Conservation (phyloP, 768 basidiomycete species). For the Tulasnella sp. region DNA sequence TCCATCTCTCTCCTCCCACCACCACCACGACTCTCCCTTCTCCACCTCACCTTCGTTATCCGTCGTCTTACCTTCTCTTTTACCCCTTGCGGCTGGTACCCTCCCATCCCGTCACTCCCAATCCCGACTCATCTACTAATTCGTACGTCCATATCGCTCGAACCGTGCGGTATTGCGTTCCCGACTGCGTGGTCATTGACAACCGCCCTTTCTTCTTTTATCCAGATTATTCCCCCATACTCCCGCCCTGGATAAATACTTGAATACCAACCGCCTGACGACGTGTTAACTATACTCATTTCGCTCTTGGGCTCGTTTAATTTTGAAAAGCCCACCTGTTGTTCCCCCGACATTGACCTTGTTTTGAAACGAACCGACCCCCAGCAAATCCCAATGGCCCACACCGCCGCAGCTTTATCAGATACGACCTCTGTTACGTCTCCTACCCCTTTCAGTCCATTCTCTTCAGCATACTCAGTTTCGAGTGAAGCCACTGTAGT, state of each 20-base stretch:
- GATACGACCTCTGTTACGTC: constrained; percentile 32
- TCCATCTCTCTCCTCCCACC: constrained; percentile 10
- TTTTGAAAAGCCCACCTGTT: background rate
- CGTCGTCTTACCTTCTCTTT: constrained; percentile 28
- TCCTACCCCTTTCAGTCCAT: constrained; percentile 37
- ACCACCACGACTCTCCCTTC: constrained; percentile 7
- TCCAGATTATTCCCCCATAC: background rate
- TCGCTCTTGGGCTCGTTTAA: background rate
- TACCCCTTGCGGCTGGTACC: constrained; percentile 21
- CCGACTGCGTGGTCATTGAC: constrained; percentile 14
- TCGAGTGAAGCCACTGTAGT: constrained; percentile 35
- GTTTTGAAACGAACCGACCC: background rate
- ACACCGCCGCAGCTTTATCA: constrained; percentile 28
- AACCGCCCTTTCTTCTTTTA: background rate
- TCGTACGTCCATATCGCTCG: background rate
- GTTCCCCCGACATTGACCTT: background rate
- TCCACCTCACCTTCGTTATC: constrained; percentile 19
- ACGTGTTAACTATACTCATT: background rate
- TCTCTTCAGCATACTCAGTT: constrained; percentile 35
- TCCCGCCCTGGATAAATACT: background rate
- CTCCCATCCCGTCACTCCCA: background rate
- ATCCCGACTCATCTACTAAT: constrained; percentile 15
- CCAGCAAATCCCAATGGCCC: constrained; percentile 8
- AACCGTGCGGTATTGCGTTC: background rate
- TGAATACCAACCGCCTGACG: constrained; percentile 20